phyloP scores from a whole-genome alignment of 2,329 filamentous ascomycete genomes.

The Ophiosphaerella narmari region DNA sequence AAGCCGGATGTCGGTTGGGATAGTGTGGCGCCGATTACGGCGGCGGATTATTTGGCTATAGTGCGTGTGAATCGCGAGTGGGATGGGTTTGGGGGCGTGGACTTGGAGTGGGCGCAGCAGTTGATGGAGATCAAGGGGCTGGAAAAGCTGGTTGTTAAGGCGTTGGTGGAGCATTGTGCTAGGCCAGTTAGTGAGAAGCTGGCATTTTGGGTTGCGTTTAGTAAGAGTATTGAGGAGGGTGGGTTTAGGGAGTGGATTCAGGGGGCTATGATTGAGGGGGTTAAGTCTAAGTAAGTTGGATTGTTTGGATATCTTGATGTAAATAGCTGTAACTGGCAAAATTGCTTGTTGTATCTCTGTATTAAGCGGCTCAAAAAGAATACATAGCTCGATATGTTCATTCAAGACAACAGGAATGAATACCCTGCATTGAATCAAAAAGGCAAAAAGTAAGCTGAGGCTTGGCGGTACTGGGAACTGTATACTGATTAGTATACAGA shows the following conservation, averaged over 20 bases:
- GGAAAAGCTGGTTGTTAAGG: slow-evolving; percentile 56
- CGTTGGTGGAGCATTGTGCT: slow-evolving; percentile 61
- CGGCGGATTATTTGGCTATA: slow-evolving; percentile 31
- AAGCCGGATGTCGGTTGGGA: slow-evolving; percentile 57
- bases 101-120: slow-evolving; percentile 63
- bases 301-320: too few relatives aligned
- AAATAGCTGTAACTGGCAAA: too few relatives aligned
- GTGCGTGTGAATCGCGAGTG: slow-evolving; percentile 32
- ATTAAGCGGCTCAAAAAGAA: too few relatives aligned
- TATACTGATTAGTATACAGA: slow-evolving; percentile 22
- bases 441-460: slow-evolving; percentile 23
- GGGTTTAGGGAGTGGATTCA: slow-evolving; percentile 60
- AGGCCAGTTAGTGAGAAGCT: slow-evolving; percentile 59
- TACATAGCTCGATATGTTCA: too few relatives aligned
- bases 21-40: slow-evolving; percentile 40
- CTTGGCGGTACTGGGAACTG: slow-evolving; percentile 43
- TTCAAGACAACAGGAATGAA: too few relatives aligned
- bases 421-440: not conserved
- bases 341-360: too few relatives aligned
- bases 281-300: not conserved
- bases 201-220: slow-evolving; percentile 64
- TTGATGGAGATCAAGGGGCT: slow-evolving; percentile 57
- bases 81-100: slow-evolving; percentile 30
- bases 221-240: slow-evolving; percentile 59
- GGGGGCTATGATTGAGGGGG: slow-evolving; percentile 38